Base-by-base conservation (phyloP, 768 basidiomycete species). In the Cyclocybe cylindracea region DNA sequence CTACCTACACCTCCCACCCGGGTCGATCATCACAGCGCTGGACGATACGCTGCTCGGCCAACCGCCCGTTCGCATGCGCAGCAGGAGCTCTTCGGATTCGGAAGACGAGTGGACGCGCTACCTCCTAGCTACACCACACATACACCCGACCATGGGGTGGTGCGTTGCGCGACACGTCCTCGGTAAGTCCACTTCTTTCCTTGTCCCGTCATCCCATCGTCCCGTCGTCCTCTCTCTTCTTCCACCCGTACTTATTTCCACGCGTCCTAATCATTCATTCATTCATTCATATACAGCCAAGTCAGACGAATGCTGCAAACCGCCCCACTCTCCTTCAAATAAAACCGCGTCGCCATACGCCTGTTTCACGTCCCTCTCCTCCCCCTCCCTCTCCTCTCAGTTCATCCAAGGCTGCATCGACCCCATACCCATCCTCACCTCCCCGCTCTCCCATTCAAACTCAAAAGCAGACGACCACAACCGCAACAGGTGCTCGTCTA, bases 21-120 rank as follows among this genome's bases (percentile, higher is more conserved):
- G 87, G 5, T 72, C 82, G 2, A 58, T 92, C 4, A 74, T 94
- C 44, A 84, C 81, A 4, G 68, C 74, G 40, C 59, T 94, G 16
- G 88, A 93, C 54, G 92, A 94, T 64, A 66, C 69, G 1, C 43
- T 69, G 0, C 70, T 92, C 34, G 72, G 56, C 36, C 54, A 63
- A 45, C 33, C 57, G 35, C 45, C 51, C n/a, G n/a, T n/a, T n/a
- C n/a, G n/a, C n/a, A n/a, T n/a, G n/a, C n/a, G n/a, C n/a, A n/a
- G n/a, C n/a, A n/a, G n/a, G n/a, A n/a, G n/a, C n/a, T n/a, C n/a
- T n/a, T n/a, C n/a, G 29, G 11, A 54, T 34, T 59, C 62, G 13
- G 53, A 66, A 18, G 70, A 79, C 58, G 51, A 63, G 0, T 86
- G 87, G 89, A 64, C 66, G 14, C 39, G 63, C 7, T 78, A 79